Evolutionary conservation across 805 yeast genomes (phyloP).

Genomic region (Brettanomyces bruxellensis): DNA sequence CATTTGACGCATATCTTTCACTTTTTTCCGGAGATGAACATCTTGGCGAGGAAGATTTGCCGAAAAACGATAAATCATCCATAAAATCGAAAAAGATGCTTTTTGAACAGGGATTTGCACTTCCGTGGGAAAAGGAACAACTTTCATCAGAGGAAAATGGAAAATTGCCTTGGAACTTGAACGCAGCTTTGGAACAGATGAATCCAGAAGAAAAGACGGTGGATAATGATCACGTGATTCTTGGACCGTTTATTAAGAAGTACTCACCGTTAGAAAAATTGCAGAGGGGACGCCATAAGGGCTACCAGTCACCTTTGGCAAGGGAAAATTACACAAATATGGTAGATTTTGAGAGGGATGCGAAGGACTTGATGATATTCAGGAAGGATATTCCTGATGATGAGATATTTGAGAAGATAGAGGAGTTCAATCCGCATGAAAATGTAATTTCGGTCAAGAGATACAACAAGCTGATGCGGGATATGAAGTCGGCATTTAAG

Average conservation of each 20-base stretch:
- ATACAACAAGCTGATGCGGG: conserved; percentile 13
- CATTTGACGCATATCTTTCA: no score
- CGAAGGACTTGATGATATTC: conserved; percentile 22
- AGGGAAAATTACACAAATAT: conserved; percentile 5
- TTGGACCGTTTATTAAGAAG: conserved; percentile 17
- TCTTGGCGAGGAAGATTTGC: no score
- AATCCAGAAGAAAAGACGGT: not conserved
- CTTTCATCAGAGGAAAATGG: not conserved
- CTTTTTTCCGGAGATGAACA: no score
- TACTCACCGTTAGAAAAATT: conserved; percentile 13
- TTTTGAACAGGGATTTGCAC: not conserved
- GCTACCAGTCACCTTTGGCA: not conserved
- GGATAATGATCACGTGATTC: conserved; percentile 13
- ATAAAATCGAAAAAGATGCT: no score
- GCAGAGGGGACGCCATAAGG: conserved; percentile 1
- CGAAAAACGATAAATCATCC: no score
- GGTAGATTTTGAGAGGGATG: conserved; percentile 21
- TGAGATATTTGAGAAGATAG: conserved; percentile 19
- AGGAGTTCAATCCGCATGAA: conserved; percentile 19
- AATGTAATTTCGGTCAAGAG: conserved; percentile 11
- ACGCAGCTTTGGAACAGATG: not conserved
- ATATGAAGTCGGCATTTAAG: conserved; percentile 13
- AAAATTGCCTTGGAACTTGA: conserved; percentile 8
- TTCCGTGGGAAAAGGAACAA: conserved; percentile 1
- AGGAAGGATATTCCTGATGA: conserved; percentile 15